phyloP scores from a whole-genome alignment of 208 protist species.

The Entamoeba moshkovskii region DNA sequence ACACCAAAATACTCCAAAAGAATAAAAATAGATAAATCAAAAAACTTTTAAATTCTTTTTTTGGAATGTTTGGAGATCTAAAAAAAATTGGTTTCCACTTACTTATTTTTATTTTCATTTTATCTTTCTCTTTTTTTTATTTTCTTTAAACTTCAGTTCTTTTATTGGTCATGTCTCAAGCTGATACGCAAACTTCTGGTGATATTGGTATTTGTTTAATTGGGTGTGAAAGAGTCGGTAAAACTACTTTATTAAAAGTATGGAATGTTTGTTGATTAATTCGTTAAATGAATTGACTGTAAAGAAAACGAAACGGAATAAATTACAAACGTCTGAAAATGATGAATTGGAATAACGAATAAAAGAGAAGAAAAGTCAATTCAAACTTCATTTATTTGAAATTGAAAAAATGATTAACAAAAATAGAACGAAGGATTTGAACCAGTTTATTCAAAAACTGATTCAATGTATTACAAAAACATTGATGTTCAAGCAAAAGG shows the following conservation, averaged over 20 bases:
- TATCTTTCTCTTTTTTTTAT: not conserved
- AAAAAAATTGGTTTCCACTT: not conserved
- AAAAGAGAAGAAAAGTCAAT: no score
- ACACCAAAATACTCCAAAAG: no score
- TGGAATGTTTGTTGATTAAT: not conserved
- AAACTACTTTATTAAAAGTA: not conserved
- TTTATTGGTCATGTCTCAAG: not conserved
- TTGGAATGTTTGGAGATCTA: no score
- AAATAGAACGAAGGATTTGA: not conserved
- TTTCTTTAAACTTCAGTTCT: not conserved
- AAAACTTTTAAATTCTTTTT: no score
- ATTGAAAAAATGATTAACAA: no score
- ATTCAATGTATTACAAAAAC: not conserved
- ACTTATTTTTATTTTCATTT: not conserved
- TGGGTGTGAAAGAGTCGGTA: not conserved
- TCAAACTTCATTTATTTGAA: no score
- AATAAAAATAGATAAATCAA: no score
- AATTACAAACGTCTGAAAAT: no score
- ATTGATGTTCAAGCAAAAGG: not conserved
- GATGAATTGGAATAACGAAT: no score
- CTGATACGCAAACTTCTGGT: not conserved
- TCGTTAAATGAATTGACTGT: not conserved
- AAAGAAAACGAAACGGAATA: no score
- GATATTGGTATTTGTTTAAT: not conserved
- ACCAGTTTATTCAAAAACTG: not conserved